A percentile compares a stretch with the other conserved stretches of the same genome.
phyloP scores from a whole-genome alignment of 2,329 filamentous ascomycete genomes.

The Aspergillus niger region DNA sequence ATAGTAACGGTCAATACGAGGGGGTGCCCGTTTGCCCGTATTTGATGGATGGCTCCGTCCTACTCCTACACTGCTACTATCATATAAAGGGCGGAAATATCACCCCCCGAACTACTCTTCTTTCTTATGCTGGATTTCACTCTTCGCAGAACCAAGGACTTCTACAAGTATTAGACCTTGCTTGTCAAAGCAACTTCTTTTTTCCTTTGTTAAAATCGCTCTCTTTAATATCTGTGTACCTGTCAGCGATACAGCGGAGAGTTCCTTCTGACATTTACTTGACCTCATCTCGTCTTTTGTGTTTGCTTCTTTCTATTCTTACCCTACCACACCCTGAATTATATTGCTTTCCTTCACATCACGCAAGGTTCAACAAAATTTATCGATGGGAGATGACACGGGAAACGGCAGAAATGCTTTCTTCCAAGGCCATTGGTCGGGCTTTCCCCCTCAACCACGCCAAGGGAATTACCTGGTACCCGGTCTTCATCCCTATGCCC shows the following conservation, averaged over 20 bases:
- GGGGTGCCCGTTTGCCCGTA: not conserved
- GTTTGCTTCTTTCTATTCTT: not conserved
- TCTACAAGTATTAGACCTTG: not conserved
- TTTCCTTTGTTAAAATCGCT: not conserved
- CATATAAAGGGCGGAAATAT: not conserved
- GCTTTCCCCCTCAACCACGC: not conserved
- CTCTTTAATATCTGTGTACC: not conserved
- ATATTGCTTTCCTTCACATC: not conserved
- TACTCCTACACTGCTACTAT: not conserved
- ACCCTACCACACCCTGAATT: not conserved
- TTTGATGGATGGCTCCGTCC: not conserved
- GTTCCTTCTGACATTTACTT: not conserved
- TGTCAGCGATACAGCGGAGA: not conserved
- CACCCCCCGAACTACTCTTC: not conserved
- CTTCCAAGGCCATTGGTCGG: not conserved
- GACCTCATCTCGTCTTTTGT: not conserved
- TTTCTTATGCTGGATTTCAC: not conserved
- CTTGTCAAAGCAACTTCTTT: not conserved
- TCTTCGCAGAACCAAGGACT: not conserved
- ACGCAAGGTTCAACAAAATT: no score
- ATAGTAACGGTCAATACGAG: not conserved
- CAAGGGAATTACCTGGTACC: constrained; percentile 5
- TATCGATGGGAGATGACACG: not conserved
- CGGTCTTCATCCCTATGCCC: not conserved
- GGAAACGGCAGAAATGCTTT: not conserved